A percentile compares a stretch with the other conserved stretches of the same genome.
These are phyloP conservation scores for Aspergillus brunneoviolaceus DNA, from an alignment of 2,329 filamentous ascomycete species.

Conservation along the genomic window DNA sequence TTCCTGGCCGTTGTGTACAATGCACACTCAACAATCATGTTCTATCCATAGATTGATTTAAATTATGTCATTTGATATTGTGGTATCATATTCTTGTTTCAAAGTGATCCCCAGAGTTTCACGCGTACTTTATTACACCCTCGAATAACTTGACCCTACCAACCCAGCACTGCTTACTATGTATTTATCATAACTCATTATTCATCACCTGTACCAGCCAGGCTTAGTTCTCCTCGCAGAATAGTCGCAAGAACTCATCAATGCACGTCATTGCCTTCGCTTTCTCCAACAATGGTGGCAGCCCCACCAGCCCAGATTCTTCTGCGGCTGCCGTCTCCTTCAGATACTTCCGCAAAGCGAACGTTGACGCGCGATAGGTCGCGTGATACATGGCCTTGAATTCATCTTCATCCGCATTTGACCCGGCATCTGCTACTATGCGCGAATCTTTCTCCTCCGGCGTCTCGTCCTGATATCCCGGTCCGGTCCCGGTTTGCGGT, in stretches of 20 bases:
- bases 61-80: not conserved
- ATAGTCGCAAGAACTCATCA: slow-evolving; percentile 42
- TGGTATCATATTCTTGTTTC: no score
- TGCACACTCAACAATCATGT: not conserved
- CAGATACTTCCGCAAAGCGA: slow-evolving; percentile 43
- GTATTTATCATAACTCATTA: slow-evolving; percentile 24
- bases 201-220: slow-evolving; percentile 22
- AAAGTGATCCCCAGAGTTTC: no score
- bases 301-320: slow-evolving; percentile 5
- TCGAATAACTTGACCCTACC: no score
- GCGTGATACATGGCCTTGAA: slow-evolving; percentile 47
- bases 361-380: slow-evolving; percentile 44
- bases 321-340: slow-evolving; percentile 20
- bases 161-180: slow-evolving; percentile 7
- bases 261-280: slow-evolving; percentile 43
- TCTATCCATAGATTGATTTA: not conserved
- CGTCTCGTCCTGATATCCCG: slow-evolving; percentile 4
- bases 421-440: slow-evolving; percentile 1
- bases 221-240: slow-evolving; percentile 39
- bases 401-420: slow-evolving; percentile 37
- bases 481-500: slow-evolving; percentile 4
- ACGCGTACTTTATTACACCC: no score
- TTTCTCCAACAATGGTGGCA: slow-evolving; percentile 33
- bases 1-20: not conserved
- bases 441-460: slow-evolving; percentile 20